Conservation (phyloP, 2,329 filamentous ascomycete genomes). For the Aspergillus sp. region DNA sequence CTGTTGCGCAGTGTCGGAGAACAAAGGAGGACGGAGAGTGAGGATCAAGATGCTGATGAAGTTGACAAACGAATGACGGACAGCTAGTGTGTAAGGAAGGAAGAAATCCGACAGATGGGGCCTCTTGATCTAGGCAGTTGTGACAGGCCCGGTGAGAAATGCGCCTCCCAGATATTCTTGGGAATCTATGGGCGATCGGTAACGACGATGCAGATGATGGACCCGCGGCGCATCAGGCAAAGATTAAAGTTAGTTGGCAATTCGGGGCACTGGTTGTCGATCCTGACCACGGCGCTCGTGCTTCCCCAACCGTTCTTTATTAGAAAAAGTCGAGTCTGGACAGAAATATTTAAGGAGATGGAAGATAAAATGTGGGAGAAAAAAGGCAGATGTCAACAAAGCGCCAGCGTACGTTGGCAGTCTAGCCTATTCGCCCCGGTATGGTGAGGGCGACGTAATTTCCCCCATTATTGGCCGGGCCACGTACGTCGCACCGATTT, state of each 20-base stretch:
- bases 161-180: background rate
- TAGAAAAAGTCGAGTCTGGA: background rate
- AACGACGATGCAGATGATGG: constrained; percentile 2
- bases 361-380: background rate
- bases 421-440: background rate
- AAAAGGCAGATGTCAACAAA: background rate
- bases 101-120: background rate
- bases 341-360: background rate
- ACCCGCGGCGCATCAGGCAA: background rate
- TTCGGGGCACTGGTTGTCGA: no score
- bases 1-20: constrained; percentile 6
- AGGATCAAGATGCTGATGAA: background rate
- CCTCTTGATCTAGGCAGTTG: background rate
- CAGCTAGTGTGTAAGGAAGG: background rate
- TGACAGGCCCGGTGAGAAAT: background rate
- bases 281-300: background rate
- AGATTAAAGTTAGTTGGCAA: background rate
- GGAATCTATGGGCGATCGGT: constrained; percentile 4
- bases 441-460: constrained; percentile 1
- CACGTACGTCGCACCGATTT: constrained; percentile 8
- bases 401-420: background rate
- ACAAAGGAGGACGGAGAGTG: background rate
- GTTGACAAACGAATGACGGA: background rate
- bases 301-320: background rate
- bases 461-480: constrained; percentile 8